phyloP scores from a whole-genome alignment of 768 basidiomycete species.

The Mycena haematopus region DNA sequence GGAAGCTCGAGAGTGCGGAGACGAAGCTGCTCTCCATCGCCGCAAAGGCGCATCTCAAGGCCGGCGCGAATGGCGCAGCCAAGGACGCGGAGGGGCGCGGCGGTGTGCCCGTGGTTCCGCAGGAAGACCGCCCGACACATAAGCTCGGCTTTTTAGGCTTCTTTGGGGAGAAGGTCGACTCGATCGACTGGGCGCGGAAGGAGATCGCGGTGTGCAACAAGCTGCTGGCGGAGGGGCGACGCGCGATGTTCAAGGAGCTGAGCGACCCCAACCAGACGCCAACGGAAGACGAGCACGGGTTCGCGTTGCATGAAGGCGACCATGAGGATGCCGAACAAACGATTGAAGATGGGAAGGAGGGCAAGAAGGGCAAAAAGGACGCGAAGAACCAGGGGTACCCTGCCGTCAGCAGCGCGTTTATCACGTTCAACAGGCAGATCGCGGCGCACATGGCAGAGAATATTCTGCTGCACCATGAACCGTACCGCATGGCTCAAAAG shows the following conservation, averaged over 20 bases:
- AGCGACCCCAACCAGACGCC: constrained; percentile 28
- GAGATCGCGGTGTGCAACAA: constrained; percentile 68
- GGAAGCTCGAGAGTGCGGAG: constrained; percentile 88
- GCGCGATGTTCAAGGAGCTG: constrained; percentile 37
- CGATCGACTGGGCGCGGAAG: constrained; percentile 86
- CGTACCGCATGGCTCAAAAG: constrained; percentile 79
- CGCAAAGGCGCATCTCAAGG: constrained; percentile 66
- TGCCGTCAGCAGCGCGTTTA: constrained; percentile 75
- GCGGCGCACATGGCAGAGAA: constrained; percentile 89
- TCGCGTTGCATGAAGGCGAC: constrained; percentile 23
- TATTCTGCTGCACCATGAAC: constrained; percentile 77
- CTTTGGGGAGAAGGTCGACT: constrained; percentile 88
- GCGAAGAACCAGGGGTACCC: constrained; percentile 51
- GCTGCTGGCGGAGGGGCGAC: constrained; percentile 59
- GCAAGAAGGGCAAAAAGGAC: constrained; percentile 32
- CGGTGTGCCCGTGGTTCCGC: constrained; percentile 57
- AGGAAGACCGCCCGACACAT: constrained; percentile 78
- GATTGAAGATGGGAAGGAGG: constrained; percentile 38
- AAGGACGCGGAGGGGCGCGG: constrained; percentile 37
- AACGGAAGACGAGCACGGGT: constrained; percentile 20
- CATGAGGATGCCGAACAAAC: constrained; percentile 23
- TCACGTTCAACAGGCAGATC: constrained; percentile 92
- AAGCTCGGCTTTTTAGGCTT: constrained; percentile 68
- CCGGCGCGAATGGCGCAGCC: constrained; percentile 48
- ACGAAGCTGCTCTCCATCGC: constrained; percentile 79